Percentiles rank a stretch among this genome's conserved stretches.
Conservation (phyloP, 176 grass and related monocot species). For the Pharus latifolius region DNA sequence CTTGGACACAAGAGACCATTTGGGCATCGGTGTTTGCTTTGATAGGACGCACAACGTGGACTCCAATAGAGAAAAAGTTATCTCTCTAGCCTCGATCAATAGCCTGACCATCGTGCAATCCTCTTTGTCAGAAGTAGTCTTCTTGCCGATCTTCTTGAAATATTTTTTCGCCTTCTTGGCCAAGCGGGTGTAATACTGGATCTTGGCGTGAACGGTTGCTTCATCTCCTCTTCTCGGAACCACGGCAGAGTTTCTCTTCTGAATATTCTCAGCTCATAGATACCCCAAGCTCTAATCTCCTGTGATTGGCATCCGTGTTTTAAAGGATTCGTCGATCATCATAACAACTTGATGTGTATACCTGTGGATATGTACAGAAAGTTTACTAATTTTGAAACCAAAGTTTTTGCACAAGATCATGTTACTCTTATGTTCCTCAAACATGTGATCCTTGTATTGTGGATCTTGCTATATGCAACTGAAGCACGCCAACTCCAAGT, state of each 20-base stretch:
- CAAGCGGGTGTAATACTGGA: slow-evolving; percentile 23
- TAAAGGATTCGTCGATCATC: slow-evolving; percentile 18
- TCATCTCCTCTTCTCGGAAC: slow-evolving; percentile 30
- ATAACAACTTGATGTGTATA: neutral
- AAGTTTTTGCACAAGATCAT: neutral
- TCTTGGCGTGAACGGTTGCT: slow-evolving; percentile 2
- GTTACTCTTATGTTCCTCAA: neutral
- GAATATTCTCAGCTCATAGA: slow-evolving; percentile 30
- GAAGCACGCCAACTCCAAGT: neutral
- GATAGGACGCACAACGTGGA: neutral
- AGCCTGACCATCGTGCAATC: slow-evolving; percentile 1
- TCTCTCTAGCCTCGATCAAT: slow-evolving; percentile 34
- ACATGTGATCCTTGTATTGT: neutral
- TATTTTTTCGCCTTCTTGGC: slow-evolving; percentile 44
- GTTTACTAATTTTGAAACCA: neutral
- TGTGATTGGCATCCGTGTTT: slow-evolving; percentile 23
- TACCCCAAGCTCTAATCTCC: neutral
- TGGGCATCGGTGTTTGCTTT: slow-evolving; percentile 11
- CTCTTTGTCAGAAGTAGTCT: slow-evolving; percentile 6
- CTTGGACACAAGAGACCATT: slow-evolving; percentile 36
- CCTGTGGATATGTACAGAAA: neutral
- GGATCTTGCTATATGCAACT: neutral
- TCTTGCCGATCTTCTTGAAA: slow-evolving; percentile 38
- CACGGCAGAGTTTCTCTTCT: slow-evolving; percentile 26
- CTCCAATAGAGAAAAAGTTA: slow-evolving; percentile 30